A percentile compares a stretch with the other conserved stretches of the same genome.
These are phyloP conservation scores for Tolypocladium cylindrosporum DNA, from an alignment of 2,329 filamentous ascomycete genomes.

Conservation along the genomic window DNA sequence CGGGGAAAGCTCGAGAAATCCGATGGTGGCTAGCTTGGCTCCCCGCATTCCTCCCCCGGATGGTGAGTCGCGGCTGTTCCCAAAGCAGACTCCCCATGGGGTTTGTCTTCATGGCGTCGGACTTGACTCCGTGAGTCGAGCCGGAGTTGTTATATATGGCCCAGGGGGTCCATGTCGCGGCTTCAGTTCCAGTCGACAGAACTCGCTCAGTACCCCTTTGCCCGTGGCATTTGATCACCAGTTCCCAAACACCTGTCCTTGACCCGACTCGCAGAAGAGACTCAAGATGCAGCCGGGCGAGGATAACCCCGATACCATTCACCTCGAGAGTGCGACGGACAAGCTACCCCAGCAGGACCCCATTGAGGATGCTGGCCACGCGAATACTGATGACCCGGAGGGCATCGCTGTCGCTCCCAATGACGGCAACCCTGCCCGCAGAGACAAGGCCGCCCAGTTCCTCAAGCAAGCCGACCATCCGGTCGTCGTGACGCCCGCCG, in stretches of 20 bases:
- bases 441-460: slow-evolving; percentile 12
- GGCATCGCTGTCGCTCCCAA: slow-evolving; percentile 5
- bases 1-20: neutral
- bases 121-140: neutral
- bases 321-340: neutral
- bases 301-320: slow-evolving; percentile 4
- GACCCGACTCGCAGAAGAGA: neutral
- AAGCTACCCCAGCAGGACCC: neutral
- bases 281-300: neutral
- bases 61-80: neutral
- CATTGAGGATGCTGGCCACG: neutral
- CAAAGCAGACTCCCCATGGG: neutral
- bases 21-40: neutral
- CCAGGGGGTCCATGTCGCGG: neutral
- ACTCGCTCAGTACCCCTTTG: neutral
- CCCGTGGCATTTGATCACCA: neutral
- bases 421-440: slow-evolving; percentile 13
- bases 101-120: neutral
- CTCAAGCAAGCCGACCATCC: slow-evolving; percentile 24
- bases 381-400: neutral
- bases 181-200: neutral
- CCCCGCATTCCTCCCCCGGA: neutral
- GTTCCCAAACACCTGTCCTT: neutral
- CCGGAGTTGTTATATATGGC: neutral
- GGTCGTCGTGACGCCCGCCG: slow-evolving; percentile 19